These are phyloP conservation scores for Phytopythium delawarense DNA, from an alignment of 352 stramenopile species.

Conservation along the genomic window DNA sequence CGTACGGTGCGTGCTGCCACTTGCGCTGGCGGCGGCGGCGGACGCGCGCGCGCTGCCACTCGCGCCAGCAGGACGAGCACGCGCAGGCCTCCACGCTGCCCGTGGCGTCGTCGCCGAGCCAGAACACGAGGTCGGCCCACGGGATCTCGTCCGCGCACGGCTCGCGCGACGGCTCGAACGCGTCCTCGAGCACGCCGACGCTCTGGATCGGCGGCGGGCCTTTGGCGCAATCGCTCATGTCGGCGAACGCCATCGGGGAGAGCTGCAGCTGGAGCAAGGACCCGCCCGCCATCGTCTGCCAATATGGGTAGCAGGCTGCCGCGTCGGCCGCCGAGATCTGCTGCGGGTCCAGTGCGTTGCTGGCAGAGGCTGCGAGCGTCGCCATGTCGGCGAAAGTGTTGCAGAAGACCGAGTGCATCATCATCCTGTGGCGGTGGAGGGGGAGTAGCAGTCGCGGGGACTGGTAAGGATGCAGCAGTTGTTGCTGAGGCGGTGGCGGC, in stretches of 20 bases:
- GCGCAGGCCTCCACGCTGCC: constrained; percentile 41
- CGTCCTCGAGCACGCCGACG: background rate
- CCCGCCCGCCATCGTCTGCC: background rate
- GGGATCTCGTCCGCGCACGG: constrained; percentile 52
- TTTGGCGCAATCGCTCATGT: background rate
- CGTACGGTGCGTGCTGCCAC: constrained; percentile 31
- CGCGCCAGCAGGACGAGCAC: constrained; percentile 28
- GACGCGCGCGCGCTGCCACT: constrained; percentile 4
- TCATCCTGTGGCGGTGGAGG: background rate
- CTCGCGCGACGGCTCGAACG: constrained; percentile 36
- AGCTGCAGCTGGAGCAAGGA: background rate
- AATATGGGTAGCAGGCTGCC: background rate
- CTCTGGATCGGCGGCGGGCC: background rate
- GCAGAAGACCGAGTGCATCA: background rate
- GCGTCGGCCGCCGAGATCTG: background rate
- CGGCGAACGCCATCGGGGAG: background rate
- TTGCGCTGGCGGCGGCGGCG: constrained; percentile 11
- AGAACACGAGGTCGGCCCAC: constrained; percentile 53
- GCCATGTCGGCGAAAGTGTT: background rate
- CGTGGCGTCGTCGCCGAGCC: constrained; percentile 42
- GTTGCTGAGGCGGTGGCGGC: background rate
- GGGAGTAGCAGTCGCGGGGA: background rate
- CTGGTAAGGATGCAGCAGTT: background rate
- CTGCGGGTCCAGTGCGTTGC: too few relatives aligned
- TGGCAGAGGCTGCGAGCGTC: background rate